Conservation (phyloP, 2,329 filamentous ascomycete species). For the Aureobasidium uvarum region DNA sequence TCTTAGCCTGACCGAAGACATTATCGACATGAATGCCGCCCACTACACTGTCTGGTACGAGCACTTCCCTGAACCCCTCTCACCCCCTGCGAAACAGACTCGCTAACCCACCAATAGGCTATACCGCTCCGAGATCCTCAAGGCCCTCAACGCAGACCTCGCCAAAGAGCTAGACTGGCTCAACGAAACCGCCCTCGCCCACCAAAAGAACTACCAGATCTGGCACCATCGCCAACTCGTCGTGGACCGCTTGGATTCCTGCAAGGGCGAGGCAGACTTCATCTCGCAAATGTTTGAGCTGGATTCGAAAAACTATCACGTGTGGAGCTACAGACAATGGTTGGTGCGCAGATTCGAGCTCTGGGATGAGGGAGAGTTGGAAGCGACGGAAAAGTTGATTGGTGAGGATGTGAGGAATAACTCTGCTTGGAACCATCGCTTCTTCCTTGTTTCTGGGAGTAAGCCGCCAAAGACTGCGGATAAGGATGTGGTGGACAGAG, state of each 20-base stretch:
- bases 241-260: slow-evolving; percentile 58
- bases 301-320: slow-evolving; percentile 97
- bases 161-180: slow-evolving; percentile 79
- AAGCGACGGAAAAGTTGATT: slow-evolving; percentile 69
- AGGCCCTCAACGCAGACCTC: slow-evolving; percentile 63
- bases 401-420: slow-evolving; percentile 87
- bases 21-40: slow-evolving; percentile 90
- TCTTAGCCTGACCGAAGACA: slow-evolving; percentile 77
- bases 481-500: slow-evolving; percentile 64
- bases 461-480: slow-evolving; percentile 44
- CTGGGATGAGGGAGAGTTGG: slow-evolving; percentile 60
- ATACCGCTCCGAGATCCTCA: slow-evolving; percentile 79
- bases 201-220: slow-evolving; percentile 99
- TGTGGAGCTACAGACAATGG: slow-evolving; percentile 92
- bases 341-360: slow-evolving; percentile 63
- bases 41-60: slow-evolving; percentile 93
- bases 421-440: slow-evolving; percentile 95
- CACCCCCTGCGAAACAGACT: slow-evolving; percentile 11
- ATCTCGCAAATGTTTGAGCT: slow-evolving; percentile 74
- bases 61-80: neutral
- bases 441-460: slow-evolving; percentile 82
- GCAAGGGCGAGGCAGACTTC: slow-evolving; percentile 69
- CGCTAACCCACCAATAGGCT: slow-evolving; percentile 51
- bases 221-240: slow-evolving; percentile 67
- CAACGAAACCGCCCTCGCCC: slow-evolving; percentile 73